These are phyloP conservation scores for Ceratonia siliqua DNA, from an alignment of 306 rosid genomes.

Conservation along the genomic window DNA sequence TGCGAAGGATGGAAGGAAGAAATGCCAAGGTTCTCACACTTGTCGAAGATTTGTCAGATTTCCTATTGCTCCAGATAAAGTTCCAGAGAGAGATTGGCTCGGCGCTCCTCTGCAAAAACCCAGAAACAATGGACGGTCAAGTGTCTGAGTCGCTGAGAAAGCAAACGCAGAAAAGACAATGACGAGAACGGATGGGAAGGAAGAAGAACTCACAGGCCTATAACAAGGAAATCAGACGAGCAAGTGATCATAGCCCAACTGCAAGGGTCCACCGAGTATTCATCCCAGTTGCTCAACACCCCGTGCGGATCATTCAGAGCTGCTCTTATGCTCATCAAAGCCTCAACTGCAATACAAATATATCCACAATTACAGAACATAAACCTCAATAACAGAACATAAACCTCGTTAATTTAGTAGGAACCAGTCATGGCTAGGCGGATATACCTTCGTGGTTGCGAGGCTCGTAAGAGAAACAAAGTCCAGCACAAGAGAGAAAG, in stretches of 20 bases:
- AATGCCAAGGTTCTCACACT: constrained; percentile 56
- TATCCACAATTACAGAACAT: background rate
- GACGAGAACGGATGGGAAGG: background rate
- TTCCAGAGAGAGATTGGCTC: constrained; percentile 90
- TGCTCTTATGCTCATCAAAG: constrained; percentile 61
- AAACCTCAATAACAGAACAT: background rate
- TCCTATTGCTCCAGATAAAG: constrained; percentile 62
- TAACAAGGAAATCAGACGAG: constrained; percentile 67
- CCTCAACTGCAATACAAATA: constrained; percentile 61
- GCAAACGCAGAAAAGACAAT: background rate
- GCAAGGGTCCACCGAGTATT: constrained; percentile 91
- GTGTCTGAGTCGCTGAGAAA: background rate
- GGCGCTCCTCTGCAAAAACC: constrained; percentile 78
- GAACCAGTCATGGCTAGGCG: background rate
- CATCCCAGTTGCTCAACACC: constrained; percentile 85
- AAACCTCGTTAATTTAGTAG: background rate
- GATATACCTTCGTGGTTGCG: constrained; percentile 87
- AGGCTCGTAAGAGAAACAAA: constrained; percentile 67
- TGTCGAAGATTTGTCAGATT: constrained; percentile 90
- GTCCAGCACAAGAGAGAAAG: constrained; percentile 35
- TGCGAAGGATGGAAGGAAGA: background rate
- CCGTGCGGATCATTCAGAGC: constrained; percentile 76
- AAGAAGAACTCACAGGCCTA: constrained; percentile 70
- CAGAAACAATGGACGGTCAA: background rate
- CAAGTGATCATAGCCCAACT: constrained; percentile 97